phyloP scores from a whole-genome alignment of 2,329 filamentous ascomycete genomes.

The Phyllosticta citriasiana region DNA sequence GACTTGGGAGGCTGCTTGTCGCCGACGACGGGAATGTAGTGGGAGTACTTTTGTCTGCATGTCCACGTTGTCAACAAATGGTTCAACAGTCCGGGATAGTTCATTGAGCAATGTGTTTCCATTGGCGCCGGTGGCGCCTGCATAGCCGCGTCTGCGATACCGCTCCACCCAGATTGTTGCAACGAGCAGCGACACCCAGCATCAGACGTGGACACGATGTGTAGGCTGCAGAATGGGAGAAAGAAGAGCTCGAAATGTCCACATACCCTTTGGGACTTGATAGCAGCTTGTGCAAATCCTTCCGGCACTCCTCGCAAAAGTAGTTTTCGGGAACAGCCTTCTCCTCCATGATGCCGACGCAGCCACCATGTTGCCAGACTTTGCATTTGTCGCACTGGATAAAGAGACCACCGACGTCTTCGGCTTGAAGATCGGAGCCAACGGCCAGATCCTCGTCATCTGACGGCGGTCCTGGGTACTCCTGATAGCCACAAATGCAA shows the following conservation, averaged over 20 bases:
- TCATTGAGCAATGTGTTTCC: neutral
- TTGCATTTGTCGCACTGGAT: constrained; percentile 95
- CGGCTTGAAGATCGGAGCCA: constrained; percentile 41
- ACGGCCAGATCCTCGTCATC: constrained; percentile 43
- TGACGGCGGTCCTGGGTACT: constrained; percentile 73
- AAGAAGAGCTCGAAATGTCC: neutral
- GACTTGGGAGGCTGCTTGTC: constrained; percentile 40
- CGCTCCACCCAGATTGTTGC: neutral
- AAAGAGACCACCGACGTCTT: constrained; percentile 89
- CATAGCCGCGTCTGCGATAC: neutral
- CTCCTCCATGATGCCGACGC: constrained; percentile 93
- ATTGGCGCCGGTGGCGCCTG: constrained; percentile 10
- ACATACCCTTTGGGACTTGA: constrained; percentile 76
- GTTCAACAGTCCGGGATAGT: neutral
- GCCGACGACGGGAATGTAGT: constrained; percentile 51
- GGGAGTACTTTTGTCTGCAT: constrained; percentile 50
- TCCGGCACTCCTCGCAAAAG: constrained; percentile 91
- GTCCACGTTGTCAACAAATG: neutral
- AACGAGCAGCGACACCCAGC: neutral
- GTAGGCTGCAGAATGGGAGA: neutral
- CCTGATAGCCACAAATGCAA: constrained; percentile 88
- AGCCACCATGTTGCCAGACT: constrained; percentile 97
- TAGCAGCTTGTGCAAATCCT: constrained; percentile 79
- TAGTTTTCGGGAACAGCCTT: constrained; percentile 82
- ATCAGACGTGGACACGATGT: neutral